Evolutionary conservation across 2,329 filamentous ascomycete species (phyloP).

Genomic region (Colletotrichum filicis): DNA sequence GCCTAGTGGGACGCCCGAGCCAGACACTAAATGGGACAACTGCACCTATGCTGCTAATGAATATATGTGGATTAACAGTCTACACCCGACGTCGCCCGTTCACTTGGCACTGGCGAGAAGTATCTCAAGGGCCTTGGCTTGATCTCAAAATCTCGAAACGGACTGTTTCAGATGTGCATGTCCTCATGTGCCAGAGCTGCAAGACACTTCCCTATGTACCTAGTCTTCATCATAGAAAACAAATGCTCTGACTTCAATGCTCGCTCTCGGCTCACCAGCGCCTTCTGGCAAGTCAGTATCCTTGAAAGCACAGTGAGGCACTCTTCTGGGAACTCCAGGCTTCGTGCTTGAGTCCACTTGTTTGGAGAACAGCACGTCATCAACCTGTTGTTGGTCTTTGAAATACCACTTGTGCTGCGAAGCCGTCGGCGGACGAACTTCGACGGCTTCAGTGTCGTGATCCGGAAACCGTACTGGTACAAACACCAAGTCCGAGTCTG

Average conservation of each 20-base stretch:
- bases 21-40: conserved; percentile 5
- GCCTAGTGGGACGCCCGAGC: not conserved
- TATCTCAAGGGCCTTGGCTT: not conserved
- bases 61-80: not conserved
- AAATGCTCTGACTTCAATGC: conserved; percentile 77
- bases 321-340: conserved; percentile 54
- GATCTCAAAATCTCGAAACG: not conserved
- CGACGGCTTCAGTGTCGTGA: conserved; percentile 54
- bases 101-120: not conserved
- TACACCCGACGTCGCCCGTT: not conserved
- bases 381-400: conserved; percentile 59
- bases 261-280: conserved; percentile 70
- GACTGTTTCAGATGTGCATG: too few relatives aligned
- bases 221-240: conserved; percentile 60
- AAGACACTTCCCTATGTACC: not conserved
- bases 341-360: conserved; percentile 70
- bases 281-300: conserved; percentile 57
- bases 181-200: too few relatives aligned
- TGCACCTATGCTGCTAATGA: not conserved
- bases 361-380: conserved; percentile 69
- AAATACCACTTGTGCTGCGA: conserved; percentile 63
- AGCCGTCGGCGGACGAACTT: conserved; percentile 57
- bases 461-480: conserved; percentile 35
- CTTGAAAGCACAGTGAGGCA: conserved; percentile 62
- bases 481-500: conserved; percentile 61